Percentiles rank a stretch among this genome's conserved stretches.
Conservation (phyloP, 371 early-diverging fungal genomes). For the Fennellomyces sp. region DNA sequence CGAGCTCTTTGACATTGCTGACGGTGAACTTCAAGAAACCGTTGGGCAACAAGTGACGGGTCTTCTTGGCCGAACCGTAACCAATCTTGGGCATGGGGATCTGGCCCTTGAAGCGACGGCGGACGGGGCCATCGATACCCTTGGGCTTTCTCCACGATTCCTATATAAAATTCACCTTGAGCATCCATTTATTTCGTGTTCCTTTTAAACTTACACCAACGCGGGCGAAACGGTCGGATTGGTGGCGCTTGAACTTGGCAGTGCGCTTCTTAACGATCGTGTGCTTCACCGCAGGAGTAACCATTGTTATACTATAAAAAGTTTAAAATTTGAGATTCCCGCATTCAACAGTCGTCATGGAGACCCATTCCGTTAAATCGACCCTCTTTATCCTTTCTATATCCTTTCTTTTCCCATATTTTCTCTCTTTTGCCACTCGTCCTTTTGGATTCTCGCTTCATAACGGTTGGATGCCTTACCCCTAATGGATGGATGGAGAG, state of each 20-base stretch:
- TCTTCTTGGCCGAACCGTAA: constrained; percentile 93
- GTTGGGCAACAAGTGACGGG: constrained; percentile 94
- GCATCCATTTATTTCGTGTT: neutral
- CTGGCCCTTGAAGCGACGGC: constrained; percentile 97
- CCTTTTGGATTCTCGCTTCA: neutral
- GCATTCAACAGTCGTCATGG: too few species aligned
- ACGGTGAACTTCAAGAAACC: constrained; percentile 98
- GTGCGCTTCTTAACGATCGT: constrained; percentile 99
- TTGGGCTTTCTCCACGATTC: constrained; percentile 99
- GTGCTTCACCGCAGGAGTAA: constrained; percentile 89
- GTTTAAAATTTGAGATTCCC: neutral
- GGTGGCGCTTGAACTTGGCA: constrained; percentile 97
- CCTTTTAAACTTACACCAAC: constrained; percentile 74
- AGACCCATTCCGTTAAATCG: neutral
- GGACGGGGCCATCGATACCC: constrained; percentile 99
- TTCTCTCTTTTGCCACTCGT: neutral
- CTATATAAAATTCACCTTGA: constrained; percentile 41
- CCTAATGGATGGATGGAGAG: constrained; percentile 10
- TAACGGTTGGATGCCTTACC: constrained; percentile 8
- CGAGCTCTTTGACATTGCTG: constrained; percentile 92
- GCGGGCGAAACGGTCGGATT: constrained; percentile 98
- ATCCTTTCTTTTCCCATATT: neutral
- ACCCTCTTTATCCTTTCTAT: neutral
- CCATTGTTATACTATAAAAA: constrained; percentile 51
- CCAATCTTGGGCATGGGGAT: constrained; percentile 99